Base-by-base conservation (phyloP, 176 grass and related monocot genomes). In the Neostapfia colusana region DNA sequence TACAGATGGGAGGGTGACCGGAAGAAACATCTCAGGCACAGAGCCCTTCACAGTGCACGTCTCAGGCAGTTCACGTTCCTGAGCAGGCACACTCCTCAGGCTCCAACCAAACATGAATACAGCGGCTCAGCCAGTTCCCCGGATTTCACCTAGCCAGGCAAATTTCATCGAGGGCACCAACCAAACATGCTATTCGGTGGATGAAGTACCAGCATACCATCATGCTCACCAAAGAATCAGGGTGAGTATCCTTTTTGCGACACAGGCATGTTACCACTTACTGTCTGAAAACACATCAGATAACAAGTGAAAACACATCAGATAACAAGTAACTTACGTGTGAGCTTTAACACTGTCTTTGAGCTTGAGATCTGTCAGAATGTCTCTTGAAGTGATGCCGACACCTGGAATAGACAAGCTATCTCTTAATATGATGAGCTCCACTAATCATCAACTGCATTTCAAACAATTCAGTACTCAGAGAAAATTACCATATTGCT, bases 311-410 rank as follows among this genome's bases (percentile, higher is more conserved):
- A 51, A 82, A 15, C 13, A 23, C 50, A 76, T 35, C 8, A 83
- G 40, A 31, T 16, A 49, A 72, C 5, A 51, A 73, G 59, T 8
- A 4, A 77, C 85, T 90, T 86, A 88, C 91, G 80, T 92, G 77
- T 86, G 69, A 35, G 91, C 79, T 86, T 99, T 99, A 70, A 95
- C 95, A 78, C 73, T 81, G 38, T 95, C 95, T 85, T 99, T 95
- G 56, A 99, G 89, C 46, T 88, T 82, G 20, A 78, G 54, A 67
- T 99, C 86, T 53, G 78, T 76, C 67, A 90, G 65, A 86, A 99
- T 92, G 89, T 99, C 87, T 90, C 92, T 86, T 40, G 81, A 85
- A 80, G 57, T 79, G 74, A 99, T 85, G 43, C 80, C 62, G 37
- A 76, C 81, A 80, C 57, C 20, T 54, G 79, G 4, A 75, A 75